Evolutionary conservation across 1,284 basidiomycete genomes (phyloP), one percentile per base, ranked within the genome.

Genomic region (Jaminaea rosea): DNA sequence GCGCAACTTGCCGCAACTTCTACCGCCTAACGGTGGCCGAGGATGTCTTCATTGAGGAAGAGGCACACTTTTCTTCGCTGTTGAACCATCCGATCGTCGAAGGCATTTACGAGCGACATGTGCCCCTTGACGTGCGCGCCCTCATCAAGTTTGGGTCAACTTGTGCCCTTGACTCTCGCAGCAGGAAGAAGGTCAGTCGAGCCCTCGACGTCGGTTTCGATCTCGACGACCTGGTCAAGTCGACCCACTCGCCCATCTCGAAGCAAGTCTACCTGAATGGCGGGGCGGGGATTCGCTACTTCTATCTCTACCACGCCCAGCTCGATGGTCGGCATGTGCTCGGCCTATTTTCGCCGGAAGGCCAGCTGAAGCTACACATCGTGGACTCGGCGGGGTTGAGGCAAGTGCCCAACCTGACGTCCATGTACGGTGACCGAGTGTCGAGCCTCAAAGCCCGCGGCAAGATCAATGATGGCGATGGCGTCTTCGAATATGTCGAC

Each of bases 41-140:
- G 73, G 84, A 86, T 3, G 76, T 84, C 13, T 99, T 85, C 73
- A 79, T 86, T 28, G 83, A 88, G 39, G 87, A 86, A 26, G 86
- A 90, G 63, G 84, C 87, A 51, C 87, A 94, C 72, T 97, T 97
- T 69, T 85, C 89, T 28, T 84, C 88, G 65, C 79, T 98, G 49
- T 87, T 84, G 58, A 96, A 94, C 72, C 88, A 93, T 66, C 88
- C 92, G 0, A 91, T 89, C 69, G 88, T 97, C 7, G 91, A 97
- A 62, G 91, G 90, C 1, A 87, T 96, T 1, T 99, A 86, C 69
- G 94, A 99, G 76, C 80, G 86, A 32, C 89, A 97, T 79, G 80
- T 99, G 10, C 90, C 94, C 1, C 80, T 94, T 10, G 77, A 86
- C 37, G 80, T 88, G 51, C 86, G 94, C 26, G 89, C 85, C 3